Evolutionary conservation across 257 asterid species (phyloP).

Genomic region (Sherardia arvensis): DNA sequence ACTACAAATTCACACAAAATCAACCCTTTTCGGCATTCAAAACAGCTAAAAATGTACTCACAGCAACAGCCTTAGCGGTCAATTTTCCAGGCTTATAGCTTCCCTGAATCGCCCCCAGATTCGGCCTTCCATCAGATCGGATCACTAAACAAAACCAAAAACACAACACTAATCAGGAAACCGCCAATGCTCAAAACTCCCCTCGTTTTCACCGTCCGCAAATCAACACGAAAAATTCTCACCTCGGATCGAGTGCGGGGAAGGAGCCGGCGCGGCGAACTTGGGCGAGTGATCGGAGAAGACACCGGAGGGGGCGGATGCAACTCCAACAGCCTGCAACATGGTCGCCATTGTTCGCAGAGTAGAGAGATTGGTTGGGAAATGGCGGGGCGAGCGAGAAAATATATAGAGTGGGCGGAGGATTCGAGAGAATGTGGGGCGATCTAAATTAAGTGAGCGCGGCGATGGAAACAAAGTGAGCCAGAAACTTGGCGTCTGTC

Average conservation of each 20-base stretch:
- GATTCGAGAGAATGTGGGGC: slow-evolving; percentile 8
- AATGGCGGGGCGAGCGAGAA: not conserved
- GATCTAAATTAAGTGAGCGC: slow-evolving; percentile 11
- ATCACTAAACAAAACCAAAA: slow-evolving; percentile 22
- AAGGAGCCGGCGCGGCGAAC: slow-evolving; percentile 7
- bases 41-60: slow-evolving; percentile 19
- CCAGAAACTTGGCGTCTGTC: not conserved
- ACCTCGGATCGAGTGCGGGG: slow-evolving; percentile 30
- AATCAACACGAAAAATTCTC: not conserved
- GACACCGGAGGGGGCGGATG: slow-evolving; percentile 27
- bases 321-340: slow-evolving; percentile 41
- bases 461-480: slow-evolving; percentile 18
- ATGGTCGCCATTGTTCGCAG: slow-evolving; percentile 35
- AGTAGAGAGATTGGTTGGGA: not conserved
- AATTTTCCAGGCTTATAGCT: slow-evolving; percentile 29
- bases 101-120: slow-evolving; percentile 18
- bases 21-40: not conserved
- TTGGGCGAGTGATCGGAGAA: slow-evolving; percentile 38
- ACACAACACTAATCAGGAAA: slow-evolving; percentile 6
- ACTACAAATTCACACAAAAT: not conserved
- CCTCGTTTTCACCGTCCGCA: not conserved
- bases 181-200: not conserved
- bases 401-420: slow-evolving; percentile 16
- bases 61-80: slow-evolving; percentile 40
- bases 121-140: slow-evolving; percentile 41